Base-by-base conservation (phyloP, 2,329 filamentous ascomycete genomes). In the Colletotrichum orchidophilum region DNA sequence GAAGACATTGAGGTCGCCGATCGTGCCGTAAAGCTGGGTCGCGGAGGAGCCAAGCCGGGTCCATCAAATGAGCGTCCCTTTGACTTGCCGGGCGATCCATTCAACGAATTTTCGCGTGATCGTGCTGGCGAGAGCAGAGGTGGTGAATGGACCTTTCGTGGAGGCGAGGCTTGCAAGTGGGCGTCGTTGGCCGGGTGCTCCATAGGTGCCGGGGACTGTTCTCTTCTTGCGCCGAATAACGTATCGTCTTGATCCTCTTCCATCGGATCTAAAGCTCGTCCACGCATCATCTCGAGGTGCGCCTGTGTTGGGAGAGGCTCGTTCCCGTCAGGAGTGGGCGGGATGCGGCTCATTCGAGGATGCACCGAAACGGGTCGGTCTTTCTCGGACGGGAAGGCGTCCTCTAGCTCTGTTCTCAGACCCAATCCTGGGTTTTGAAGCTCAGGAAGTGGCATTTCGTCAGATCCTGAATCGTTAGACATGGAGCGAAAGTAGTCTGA, bases 401-500 rank as follows among this genome's bases (percentile, higher is more conserved):
- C 89, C 55, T 91, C 89, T 46, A 91, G 80, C 74, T 90, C 87
- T 6, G 86, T 86, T 73, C 82, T 86, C 69, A 88, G 75, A 24
- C 86, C 87, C 55, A 88, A 76, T 18, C 86, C 81, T 73, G 85
- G 71, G 39, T 71, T 66, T 24, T 60, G 64, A 15, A 72, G 70
- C 39, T 74, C 66, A 39, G 80, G 77, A 13, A 78, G 77, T 11
- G 80, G 8, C 75, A 77, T 13, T 73, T 63, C 35, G 9, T 89
- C 87, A 3, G 86, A 86, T 50, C 83, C 83, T 2, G 85, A 86
- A 75, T 93, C 92, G 63, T 90, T 85, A 50, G 92, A 94, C 75
- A 92, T 82, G 64, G 92, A 93, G 50, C 94, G 92, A 79, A 95
- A 95, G 81, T 94, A 97, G 21, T 92, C 93, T 3, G 94, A 93